Evolutionary conservation across 2,329 filamentous ascomycete species (phyloP).

Genomic region (Tricladium varicosporioides): DNA sequence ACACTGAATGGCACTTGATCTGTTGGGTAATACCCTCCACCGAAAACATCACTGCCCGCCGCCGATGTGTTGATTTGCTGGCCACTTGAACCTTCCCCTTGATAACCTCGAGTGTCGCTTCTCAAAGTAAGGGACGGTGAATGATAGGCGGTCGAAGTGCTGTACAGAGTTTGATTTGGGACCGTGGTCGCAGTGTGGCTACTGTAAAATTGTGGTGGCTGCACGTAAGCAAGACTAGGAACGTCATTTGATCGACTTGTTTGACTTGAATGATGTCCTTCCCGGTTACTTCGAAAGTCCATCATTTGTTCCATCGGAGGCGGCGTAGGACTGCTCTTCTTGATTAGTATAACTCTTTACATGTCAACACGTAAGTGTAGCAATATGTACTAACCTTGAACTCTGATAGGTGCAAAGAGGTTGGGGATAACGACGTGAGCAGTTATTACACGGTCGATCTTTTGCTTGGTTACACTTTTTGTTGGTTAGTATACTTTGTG

Average conservation of each 20-base stretch:
- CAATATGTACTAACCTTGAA: slow-evolving; percentile 16
- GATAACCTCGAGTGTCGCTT: slow-evolving; percentile 13
- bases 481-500: background rate
- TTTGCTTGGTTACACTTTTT: slow-evolving; percentile 26
- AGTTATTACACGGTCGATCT: slow-evolving; percentile 26
- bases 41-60: slow-evolving; percentile 6
- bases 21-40: slow-evolving; percentile 15
- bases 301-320: slow-evolving; percentile 13
- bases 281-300: slow-evolving; percentile 8
- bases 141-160: slow-evolving; percentile 10
- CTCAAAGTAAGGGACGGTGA: slow-evolving; percentile 9
- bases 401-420: slow-evolving; percentile 22
- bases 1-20: slow-evolving; percentile 14
- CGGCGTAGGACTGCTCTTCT: slow-evolving; percentile 14
- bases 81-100: slow-evolving; percentile 3
- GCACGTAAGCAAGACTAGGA: slow-evolving; percentile 10
- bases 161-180: slow-evolving; percentile 9
- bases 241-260: background rate
- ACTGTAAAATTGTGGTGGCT: slow-evolving; percentile 12
- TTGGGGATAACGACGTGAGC: slow-evolving; percentile 23
- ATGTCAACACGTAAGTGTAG: background rate
- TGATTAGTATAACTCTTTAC: slow-evolving; percentile 8
- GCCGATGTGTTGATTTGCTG: slow-evolving; percentile 9
- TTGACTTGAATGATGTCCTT: slow-evolving; percentile 2
- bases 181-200: slow-evolving; percentile 7